Evolutionary conservation across 2,329 filamentous ascomycete species (phyloP).

Genomic region (Aureobasidium sp.): DNA sequence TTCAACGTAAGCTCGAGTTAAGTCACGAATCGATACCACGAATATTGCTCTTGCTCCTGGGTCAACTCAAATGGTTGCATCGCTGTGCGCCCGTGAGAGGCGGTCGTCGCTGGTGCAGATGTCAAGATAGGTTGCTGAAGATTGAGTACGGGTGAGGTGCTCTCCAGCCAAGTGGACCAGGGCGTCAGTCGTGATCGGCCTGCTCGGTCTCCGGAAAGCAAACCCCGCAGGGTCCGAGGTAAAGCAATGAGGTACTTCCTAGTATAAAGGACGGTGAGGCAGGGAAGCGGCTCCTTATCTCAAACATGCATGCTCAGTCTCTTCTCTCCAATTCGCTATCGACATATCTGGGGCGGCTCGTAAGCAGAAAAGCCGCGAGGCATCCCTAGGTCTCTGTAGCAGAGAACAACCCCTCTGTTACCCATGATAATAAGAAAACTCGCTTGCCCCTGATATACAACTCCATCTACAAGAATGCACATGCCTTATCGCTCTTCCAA

Average conservation of each 20-base stretch:
- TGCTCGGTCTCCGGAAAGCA: neutral
- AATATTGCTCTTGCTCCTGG: constrained; percentile 16
- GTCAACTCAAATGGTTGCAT: constrained; percentile 9
- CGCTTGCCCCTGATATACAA: constrained; percentile 2
- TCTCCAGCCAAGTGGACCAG: neutral
- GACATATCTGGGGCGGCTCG: neutral
- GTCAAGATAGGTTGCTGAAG: neutral
- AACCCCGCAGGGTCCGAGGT: constrained; percentile 1
- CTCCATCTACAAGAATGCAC: constrained; percentile 5
- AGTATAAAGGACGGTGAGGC: neutral
- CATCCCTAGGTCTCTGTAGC: neutral
- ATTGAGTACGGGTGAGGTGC: neutral
- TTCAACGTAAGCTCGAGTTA: constrained; percentile 14
- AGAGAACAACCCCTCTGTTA: neutral
- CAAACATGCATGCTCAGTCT: neutral
- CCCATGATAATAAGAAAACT: neutral
- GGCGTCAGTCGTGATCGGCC: neutral
- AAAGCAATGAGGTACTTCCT: neutral
- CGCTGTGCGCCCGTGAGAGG: neutral
- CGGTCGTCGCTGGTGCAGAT: neutral
- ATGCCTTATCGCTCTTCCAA: neutral
- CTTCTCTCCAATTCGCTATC: neutral
- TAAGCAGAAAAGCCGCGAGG: neutral
- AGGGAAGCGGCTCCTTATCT: neutral
- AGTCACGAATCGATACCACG: constrained; percentile 22